These are phyloP conservation scores for Rubus parviflorus DNA, from an alignment of 306 rosid species.

Conservation along the genomic window DNA sequence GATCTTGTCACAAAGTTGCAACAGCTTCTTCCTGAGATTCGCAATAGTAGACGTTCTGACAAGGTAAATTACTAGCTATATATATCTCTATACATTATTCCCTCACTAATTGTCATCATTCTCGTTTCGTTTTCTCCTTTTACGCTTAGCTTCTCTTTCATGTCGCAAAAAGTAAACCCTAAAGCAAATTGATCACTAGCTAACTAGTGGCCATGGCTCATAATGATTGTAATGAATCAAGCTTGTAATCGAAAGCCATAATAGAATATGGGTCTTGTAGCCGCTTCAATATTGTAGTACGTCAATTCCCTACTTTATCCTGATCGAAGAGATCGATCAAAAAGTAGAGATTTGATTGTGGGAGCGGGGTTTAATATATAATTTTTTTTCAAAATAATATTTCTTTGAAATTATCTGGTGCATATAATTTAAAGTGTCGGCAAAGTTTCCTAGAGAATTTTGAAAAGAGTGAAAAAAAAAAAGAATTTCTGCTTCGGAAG, in stretches of 20 bases:
- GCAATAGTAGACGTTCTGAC: slow-evolving; percentile 63
- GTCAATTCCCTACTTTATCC: not conserved
- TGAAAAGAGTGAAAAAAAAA: not conserved
- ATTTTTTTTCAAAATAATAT: not conserved
- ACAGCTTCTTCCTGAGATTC: slow-evolving; percentile 96
- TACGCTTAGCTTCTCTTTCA: not conserved
- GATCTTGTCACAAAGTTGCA: slow-evolving; percentile 94
- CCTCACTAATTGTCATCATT: not conserved
- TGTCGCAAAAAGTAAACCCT: not conserved
- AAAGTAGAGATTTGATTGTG: not conserved
- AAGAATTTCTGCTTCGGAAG: not conserved
- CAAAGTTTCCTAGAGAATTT: not conserved
- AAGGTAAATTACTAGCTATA: slow-evolving; percentile 42
- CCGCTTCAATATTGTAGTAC: not conserved
- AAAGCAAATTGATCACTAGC: not conserved
- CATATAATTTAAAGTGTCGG: not conserved
- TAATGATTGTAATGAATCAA: not conserved
- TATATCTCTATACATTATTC: not conserved
- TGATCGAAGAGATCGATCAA: not conserved
- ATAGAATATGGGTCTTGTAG: not conserved
- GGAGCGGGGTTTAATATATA: not conserved
- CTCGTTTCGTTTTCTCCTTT: no score
- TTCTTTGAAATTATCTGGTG: not conserved
- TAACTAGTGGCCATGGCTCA: not conserved
- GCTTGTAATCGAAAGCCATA: not conserved